Percentiles rank a stretch among this genome's conserved stretches.
Conservation (phyloP, 2,329 filamentous ascomycete genomes). For the Daldinia eschscholtzii region DNA sequence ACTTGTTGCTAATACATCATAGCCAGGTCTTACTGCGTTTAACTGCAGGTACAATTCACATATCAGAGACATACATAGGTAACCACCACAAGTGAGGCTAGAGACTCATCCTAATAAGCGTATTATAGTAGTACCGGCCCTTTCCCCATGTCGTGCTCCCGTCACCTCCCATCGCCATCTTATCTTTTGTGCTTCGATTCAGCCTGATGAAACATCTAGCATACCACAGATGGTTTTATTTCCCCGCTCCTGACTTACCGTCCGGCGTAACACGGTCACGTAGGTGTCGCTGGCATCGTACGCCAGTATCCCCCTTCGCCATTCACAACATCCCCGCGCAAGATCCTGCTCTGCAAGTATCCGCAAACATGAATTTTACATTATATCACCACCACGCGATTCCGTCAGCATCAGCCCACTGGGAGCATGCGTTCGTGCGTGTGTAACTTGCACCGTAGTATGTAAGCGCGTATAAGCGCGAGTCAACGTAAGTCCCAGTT, state of each 20-base stretch:
- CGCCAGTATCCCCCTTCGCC: slow-evolving; percentile 4
- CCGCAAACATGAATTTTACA: slow-evolving; percentile 15
- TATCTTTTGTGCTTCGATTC: slow-evolving; percentile 16
- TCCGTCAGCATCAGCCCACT: slow-evolving; percentile 31
- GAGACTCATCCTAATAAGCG: slow-evolving; percentile 3
- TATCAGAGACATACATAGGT: too few species aligned
- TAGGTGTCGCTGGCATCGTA: neutral
- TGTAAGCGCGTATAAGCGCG: slow-evolving; percentile 16
- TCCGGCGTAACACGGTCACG: slow-evolving; percentile 7
- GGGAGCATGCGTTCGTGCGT: neutral
- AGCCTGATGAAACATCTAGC: neutral
- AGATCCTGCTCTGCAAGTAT: slow-evolving; percentile 21
- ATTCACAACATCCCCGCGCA: slow-evolving; percentile 11
- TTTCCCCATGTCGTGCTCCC: slow-evolving; percentile 14
- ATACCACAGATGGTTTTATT: neutral
- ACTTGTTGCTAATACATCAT: neutral
- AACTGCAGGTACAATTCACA: slow-evolving; percentile 32
- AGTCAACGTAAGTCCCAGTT: slow-evolving; percentile 8
- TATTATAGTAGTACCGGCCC: slow-evolving; percentile 19
- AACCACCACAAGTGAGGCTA: neutral
- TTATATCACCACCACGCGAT: slow-evolving; percentile 3
- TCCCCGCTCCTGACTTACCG: slow-evolving; percentile 14
- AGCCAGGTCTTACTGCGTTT: slow-evolving; percentile 6
- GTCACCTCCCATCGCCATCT: slow-evolving; percentile 13
- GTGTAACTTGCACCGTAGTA: neutral